phyloP scores from a whole-genome alignment of 495 filamentous ascomycete genomes.

The Penicillium verhagenii region DNA sequence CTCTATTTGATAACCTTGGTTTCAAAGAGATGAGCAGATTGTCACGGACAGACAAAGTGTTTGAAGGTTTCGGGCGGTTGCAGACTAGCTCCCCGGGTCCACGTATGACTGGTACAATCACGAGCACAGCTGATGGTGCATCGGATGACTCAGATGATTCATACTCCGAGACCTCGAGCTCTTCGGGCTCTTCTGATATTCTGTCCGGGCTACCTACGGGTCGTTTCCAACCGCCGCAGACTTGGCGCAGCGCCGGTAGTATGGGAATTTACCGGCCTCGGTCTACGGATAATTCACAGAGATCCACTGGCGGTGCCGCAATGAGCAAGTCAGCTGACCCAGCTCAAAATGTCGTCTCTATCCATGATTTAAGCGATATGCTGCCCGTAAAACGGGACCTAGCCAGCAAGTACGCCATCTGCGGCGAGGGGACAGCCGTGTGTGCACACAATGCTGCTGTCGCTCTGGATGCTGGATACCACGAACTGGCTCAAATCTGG shows the following conservation, averaged over 20 bases:
- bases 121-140: constrained; percentile 50
- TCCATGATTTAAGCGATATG: constrained; percentile 64
- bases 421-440: constrained; percentile 73
- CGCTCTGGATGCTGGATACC: constrained; percentile 68
- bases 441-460: constrained; percentile 80
- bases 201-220: constrained; percentile 39
- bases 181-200: constrained; percentile 67
- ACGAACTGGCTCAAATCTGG: constrained; percentile 83
- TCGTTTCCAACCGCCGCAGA: constrained; percentile 51
- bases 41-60: constrained; percentile 64
- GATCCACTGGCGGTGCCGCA: constrained; percentile 47
- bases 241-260: constrained; percentile 52
- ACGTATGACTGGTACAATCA: constrained; percentile 48
- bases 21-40: constrained; percentile 60
- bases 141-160: constrained; percentile 63
- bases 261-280: constrained; percentile 45
- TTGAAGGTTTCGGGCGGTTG: constrained; percentile 87
- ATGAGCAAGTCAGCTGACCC: constrained; percentile 35
- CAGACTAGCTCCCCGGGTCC: constrained; percentile 53
- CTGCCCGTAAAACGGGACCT: constrained; percentile 75
- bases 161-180: constrained; percentile 66
- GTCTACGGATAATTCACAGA: constrained; percentile 56
- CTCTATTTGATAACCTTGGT: constrained; percentile 59
- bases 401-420: constrained; percentile 77
- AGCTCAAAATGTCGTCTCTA: constrained; percentile 59